Evolutionary conservation across 371 early-diverging fungal genomes (phyloP).

Genomic region (Blakeslea trispora): DNA sequence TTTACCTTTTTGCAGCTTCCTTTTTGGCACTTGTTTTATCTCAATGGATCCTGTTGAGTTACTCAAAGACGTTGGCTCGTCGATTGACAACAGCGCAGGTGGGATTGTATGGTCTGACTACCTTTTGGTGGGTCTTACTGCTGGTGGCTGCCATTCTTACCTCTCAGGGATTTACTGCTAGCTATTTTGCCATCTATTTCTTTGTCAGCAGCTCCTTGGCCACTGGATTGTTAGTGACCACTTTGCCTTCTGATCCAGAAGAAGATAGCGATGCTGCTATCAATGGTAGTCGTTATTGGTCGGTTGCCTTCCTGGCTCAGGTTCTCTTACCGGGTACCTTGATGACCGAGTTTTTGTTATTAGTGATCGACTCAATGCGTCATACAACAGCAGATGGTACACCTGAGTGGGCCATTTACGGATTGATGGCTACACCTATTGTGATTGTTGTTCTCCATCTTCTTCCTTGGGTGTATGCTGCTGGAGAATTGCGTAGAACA

Average conservation of each 20-base stretch:
- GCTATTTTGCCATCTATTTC: conserved; percentile 47
- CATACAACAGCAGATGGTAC: conserved; percentile 58
- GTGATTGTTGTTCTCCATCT: conserved; percentile 27
- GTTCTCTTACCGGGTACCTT: conserved; percentile 38
- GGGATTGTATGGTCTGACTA: conserved; percentile 36
- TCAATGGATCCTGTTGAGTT: conserved; percentile 14
- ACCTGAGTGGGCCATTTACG: conserved; percentile 46
- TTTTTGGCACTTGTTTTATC: conserved; percentile 26
- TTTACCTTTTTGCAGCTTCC: conserved; percentile 21
- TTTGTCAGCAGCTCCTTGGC: conserved; percentile 39
- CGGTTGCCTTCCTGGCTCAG: conserved; percentile 37
- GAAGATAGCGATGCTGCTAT: neutral
- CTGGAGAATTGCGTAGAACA: conserved; percentile 21
- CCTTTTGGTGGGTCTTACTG: conserved; percentile 49
- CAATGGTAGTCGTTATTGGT: conserved; percentile 23
- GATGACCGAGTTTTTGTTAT: conserved; percentile 40
- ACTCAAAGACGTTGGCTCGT: neutral
- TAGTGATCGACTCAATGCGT: conserved; percentile 49
- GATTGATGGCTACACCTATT: conserved; percentile 26
- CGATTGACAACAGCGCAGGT: conserved; percentile 10
- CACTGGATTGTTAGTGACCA: conserved; percentile 18
- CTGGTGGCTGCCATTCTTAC: conserved; percentile 34
- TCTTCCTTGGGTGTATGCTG: conserved; percentile 38
- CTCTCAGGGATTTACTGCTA: conserved; percentile 28
- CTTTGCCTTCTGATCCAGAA: conserved; percentile 4